Conservation (phyloP, 257 asterid genomes). For the Vinca minor region DNA sequence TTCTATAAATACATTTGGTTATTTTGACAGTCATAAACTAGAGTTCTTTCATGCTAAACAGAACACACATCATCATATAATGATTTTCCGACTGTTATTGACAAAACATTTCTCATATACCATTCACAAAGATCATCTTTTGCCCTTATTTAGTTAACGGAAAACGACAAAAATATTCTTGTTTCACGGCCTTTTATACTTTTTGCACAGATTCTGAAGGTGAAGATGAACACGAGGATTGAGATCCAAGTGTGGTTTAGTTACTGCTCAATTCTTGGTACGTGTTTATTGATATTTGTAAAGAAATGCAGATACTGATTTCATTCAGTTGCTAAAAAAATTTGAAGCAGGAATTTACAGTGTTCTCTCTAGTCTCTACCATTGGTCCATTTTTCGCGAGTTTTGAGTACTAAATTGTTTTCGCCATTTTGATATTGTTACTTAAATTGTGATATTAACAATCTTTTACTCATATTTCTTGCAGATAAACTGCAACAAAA, state of each 20-base stretch:
- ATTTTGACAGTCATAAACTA: too few species aligned
- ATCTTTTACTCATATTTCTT: background rate
- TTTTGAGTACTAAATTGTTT: background rate
- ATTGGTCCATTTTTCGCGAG: background rate
- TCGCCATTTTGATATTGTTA: background rate
- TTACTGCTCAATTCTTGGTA: slow-evolving; percentile 7
- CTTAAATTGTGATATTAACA: slow-evolving; percentile 1
- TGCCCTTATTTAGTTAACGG: background rate
- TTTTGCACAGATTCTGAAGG: slow-evolving; percentile 67
- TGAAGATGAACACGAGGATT: slow-evolving; percentile 59
- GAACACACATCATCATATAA: too few species aligned
- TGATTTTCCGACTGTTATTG: too few species aligned
- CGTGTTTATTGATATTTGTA: too few species aligned
- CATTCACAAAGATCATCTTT: background rate
- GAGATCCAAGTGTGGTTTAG: slow-evolving; percentile 18
- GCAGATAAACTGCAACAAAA: slow-evolving; percentile 33
- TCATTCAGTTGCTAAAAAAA: background rate
- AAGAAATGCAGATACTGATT: too few species aligned
- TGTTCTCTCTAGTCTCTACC: background rate
- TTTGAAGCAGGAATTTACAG: background rate
- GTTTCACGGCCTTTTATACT: slow-evolving; percentile 8
- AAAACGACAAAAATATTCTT: background rate
- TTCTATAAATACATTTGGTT: too few species aligned
- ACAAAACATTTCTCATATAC: too few species aligned
- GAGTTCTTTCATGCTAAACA: too few species aligned